Evolutionary conservation across 768 basidiomycete genomes (phyloP), one percentile per base, ranked within the genome.

Genomic region (Mycena floridula): DNA sequence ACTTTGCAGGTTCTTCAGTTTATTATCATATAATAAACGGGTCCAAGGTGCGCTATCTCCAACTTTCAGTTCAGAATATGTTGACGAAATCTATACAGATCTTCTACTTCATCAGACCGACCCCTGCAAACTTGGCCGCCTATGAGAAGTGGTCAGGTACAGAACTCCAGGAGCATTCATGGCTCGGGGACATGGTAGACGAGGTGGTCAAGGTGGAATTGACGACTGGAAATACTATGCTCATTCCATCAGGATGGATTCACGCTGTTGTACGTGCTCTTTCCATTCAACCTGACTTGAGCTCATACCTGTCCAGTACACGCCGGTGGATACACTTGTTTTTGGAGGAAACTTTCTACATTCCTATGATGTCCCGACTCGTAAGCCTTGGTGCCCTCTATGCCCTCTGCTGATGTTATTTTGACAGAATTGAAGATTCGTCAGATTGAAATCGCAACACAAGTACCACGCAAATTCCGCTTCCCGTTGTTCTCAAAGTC

Each of bases 311-410:
- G 30, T 47, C 25, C 54, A 95, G 87, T 83, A 89, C 63, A 98
- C 96, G 0, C 95, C 95, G 0, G 64, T 74, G 25, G 93, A 99
- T 59, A 86, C 94, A 4, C 70, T 99, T 32, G 96, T 99, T 1
- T 95, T 98, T 56, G 95, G 95, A 1, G 95, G 95, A 28, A 99
- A 99, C 63, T 99, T 97, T 60, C 62, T 99, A 40, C 95, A 99
- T 64, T 94, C 92, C 7, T 92, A 86, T 62, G 83, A 91, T 54
- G 79, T 95, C 36, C 71, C 75, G 1, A 91, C 85, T 3, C 94
- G 93, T 94, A 63, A 52, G 88, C 64, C 3, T 47, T 37, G 22
- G 20, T 11, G 36, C 39, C 40, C 23, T 35, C 2, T 26, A 37
- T 37, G 22, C 7, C 20, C 12, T 6, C 13, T 26, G 43, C 41